Base-by-base conservation (phyloP, 2,329 filamentous ascomycete genomes). In the Penicillium sp. region DNA sequence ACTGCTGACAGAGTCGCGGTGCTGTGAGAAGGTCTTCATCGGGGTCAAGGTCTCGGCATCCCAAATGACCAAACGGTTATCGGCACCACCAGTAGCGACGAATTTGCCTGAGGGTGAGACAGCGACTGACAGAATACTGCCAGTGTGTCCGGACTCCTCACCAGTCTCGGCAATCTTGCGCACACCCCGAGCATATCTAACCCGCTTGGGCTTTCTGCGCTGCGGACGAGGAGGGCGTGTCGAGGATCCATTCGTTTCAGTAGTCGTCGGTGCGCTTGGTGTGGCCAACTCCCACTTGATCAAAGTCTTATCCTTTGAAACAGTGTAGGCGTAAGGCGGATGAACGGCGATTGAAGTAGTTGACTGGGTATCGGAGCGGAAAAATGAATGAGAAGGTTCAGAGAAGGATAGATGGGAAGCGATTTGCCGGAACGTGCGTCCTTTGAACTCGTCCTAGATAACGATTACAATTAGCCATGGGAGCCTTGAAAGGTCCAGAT, bases 51-150 rank as follows among this genome's bases (percentile, higher is more conserved):
- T 90, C 56, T 86, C 86, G 12, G 93, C 91, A 69, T 96, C 89
- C 90, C 94, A 96, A 66, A 98, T 88, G 58, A 98, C 91, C 50
- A 99, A 82, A 58, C 90, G 89, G 62, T 88, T 88, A 77, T 98
- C 94, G 66, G 88, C 86, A 54, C 94, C 94, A 54, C 94, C 95
- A 0, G 95, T 98, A 8, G 91, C 95, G 55, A 99, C 88, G 67
- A 89, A 98, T 76, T 91, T 92, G 37, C 95, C 95, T 62, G 96
- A 93, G 50, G 92, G 87, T 0, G 92, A 97, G 22, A 92, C 91
- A 0, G 93, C 93, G 33, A 98, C 89, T 45, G 89, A 88, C 53
- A 97, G 82, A 28, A 99, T 97, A 28, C 87, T 84, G 38, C 86
- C 89, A 0, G 89, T 89, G 74, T 98, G 95, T 13, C 93, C 90